A percentile compares a stretch with the other conserved stretches of the same genome.
phyloP scores from a whole-genome alignment of 495 filamentous ascomycete species.

The Talaromyces proteolyticus region DNA sequence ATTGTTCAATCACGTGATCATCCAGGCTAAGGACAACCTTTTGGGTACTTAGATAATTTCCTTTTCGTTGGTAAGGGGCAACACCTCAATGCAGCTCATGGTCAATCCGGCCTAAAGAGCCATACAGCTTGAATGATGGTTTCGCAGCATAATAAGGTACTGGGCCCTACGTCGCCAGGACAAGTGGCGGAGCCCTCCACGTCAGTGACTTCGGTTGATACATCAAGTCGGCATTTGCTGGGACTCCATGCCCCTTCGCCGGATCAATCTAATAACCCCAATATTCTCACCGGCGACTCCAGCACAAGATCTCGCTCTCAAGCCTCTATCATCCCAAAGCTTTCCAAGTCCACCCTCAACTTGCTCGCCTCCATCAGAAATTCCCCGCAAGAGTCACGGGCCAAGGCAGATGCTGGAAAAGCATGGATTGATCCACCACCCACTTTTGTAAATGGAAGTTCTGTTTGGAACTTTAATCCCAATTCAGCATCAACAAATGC shows the following conservation, averaged over 20 bases:
- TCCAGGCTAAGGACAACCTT: no score
- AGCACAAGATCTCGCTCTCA: neutral
- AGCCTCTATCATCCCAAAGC: conserved; percentile 8
- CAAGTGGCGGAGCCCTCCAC: conserved; percentile 16
- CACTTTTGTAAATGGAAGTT: no score
- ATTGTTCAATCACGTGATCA: no score
- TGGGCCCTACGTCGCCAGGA: conserved; percentile 16
- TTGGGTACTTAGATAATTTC: no score
- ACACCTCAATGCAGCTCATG: neutral
- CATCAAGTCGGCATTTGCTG: neutral
- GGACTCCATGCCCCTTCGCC: neutral
- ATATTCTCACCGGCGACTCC: neutral
- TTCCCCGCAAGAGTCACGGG: neutral
- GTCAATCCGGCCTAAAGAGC: neutral
- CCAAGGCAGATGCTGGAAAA: neutral
- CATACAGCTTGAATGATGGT: conserved; percentile 7
- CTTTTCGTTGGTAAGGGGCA: neutral
- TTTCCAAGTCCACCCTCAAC: conserved; percentile 7
- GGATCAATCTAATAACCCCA: neutral
- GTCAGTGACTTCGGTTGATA: neutral
- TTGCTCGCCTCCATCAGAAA: conserved; percentile 10
- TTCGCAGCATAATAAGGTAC: conserved; percentile 21
- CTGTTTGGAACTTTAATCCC: conserved; percentile 2
- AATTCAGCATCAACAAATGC: neutral
- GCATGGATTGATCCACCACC: neutral